A percentile compares a stretch with the other conserved stretches of the same genome.
phyloP scores from a whole-genome alignment of 2,329 filamentous ascomycete species.

The Fusarium burgessii region DNA sequence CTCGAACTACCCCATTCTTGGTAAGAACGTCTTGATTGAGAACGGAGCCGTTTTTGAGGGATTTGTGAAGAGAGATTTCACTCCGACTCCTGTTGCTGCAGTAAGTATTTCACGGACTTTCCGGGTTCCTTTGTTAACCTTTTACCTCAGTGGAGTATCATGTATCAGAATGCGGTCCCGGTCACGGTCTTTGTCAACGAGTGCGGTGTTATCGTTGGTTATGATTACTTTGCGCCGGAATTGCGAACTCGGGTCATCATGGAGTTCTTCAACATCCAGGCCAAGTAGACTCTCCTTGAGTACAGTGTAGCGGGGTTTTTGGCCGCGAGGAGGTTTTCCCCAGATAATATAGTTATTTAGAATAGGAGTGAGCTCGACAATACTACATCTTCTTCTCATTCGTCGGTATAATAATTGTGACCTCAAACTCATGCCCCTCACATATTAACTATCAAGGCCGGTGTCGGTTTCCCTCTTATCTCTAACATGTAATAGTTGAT shows the following conservation, averaged over 20 bases:
- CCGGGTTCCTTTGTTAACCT: neutral
- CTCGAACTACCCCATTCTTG: slow-evolving; percentile 53
- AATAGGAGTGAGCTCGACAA: neutral
- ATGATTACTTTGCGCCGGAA: slow-evolving; percentile 51
- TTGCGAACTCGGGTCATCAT: slow-evolving; percentile 48
- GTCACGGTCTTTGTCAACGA: slow-evolving; percentile 52
- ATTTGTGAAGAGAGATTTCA: slow-evolving; percentile 38
- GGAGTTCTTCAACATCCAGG: slow-evolving; percentile 49
- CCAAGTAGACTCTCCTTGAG: neutral
- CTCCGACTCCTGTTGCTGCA: slow-evolving; percentile 37
- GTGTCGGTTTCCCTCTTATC: neutral
- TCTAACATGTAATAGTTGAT: neutral
- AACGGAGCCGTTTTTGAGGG: slow-evolving; percentile 44
- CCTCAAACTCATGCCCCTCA: no score
- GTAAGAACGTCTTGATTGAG: slow-evolving; percentile 45
- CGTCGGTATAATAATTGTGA: no score
- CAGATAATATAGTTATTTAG: neutral
- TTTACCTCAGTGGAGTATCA: slow-evolving; percentile 50
- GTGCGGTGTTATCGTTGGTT: slow-evolving; percentile 52
- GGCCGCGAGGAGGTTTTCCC: neutral
- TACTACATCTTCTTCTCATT: no score
- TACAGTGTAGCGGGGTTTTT: neutral
- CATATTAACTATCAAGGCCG: no score
- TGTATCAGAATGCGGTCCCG: slow-evolving; percentile 52
- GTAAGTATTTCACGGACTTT: slow-evolving; percentile 16